A percentile compares a stretch with the other conserved stretches of the same genome.
Conservation (phyloP, 2,329 filamentous ascomycete species). For the Fusarium guadeloupense region DNA sequence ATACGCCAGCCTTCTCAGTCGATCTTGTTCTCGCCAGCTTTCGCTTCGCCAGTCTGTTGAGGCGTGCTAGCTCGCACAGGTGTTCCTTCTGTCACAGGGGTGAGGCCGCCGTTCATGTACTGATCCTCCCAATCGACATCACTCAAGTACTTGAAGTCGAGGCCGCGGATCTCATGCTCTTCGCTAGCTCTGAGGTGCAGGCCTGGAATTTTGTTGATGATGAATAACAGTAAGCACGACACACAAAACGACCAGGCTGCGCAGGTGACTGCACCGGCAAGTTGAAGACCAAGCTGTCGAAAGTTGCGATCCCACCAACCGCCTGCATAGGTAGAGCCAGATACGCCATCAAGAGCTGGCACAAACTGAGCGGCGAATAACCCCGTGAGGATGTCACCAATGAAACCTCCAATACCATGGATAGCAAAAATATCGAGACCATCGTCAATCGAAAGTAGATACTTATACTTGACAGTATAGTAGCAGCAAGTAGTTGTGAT, state of each 20-base stretch:
- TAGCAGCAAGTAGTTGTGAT: constrained; percentile 59
- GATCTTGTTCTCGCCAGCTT: constrained; percentile 18
- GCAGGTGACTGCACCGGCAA: constrained; percentile 65
- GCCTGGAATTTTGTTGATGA: constrained; percentile 67
- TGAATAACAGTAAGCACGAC: constrained; percentile 61
- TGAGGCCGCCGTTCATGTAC: constrained; percentile 22
- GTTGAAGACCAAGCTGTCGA: constrained; percentile 64
- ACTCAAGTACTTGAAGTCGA: constrained; percentile 53
- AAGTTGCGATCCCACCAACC: constrained; percentile 63
- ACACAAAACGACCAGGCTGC: constrained; percentile 64
- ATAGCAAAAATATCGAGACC: constrained; percentile 69
- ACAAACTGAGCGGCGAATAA: constrained; percentile 63
- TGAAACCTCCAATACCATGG: constrained; percentile 67
- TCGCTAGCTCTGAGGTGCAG: constrained; percentile 64
- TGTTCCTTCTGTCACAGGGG: constrained; percentile 32
- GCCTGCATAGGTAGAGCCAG: constrained; percentile 53
- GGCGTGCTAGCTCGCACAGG: constrained; percentile 11
- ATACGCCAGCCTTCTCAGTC: constrained; percentile 9
- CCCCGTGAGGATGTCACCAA: constrained; percentile 66
- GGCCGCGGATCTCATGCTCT: constrained; percentile 62
- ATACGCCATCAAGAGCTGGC: constrained; percentile 61
- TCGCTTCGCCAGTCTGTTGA: constrained; percentile 1
- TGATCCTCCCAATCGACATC: constrained; percentile 42
- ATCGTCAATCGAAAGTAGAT: constrained; percentile 64
- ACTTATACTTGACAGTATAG: constrained; percentile 58